Evolutionary conservation across 805 yeast species (phyloP).

Genomic region (Candida loeiensis): DNA sequence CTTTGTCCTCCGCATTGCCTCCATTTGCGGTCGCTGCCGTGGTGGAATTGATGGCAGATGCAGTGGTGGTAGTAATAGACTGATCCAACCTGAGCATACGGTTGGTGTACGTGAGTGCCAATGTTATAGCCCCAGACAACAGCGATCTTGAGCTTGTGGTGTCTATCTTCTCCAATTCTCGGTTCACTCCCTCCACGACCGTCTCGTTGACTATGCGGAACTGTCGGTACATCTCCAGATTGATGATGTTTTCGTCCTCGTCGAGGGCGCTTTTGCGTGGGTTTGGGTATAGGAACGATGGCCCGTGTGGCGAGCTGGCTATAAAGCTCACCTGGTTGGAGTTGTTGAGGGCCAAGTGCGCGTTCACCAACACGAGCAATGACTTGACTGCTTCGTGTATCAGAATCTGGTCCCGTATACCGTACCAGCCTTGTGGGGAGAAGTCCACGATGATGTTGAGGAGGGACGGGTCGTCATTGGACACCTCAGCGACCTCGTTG

Average conservation of each 20-base stretch:
- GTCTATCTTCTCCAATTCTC: slow-evolving; percentile 27
- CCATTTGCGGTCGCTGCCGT: slow-evolving; percentile 20
- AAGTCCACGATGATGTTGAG: slow-evolving; percentile 76
- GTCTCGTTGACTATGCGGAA: slow-evolving; percentile 76
- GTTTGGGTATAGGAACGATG: slow-evolving; percentile 68
- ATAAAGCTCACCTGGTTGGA: slow-evolving; percentile 81
- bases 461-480: slow-evolving; percentile 60
- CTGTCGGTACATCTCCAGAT: slow-evolving; percentile 76
- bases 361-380: slow-evolving; percentile 73
- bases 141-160: slow-evolving; percentile 17
- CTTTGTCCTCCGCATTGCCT: slow-evolving; percentile 11
- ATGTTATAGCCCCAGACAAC: slow-evolving; percentile 74
- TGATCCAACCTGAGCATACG: slow-evolving; percentile 52
- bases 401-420: slow-evolving; percentile 43
- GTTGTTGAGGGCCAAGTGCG: slow-evolving; percentile 81
- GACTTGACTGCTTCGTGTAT: slow-evolving; percentile 61
- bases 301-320: slow-evolving; percentile 68
- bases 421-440: slow-evolving; percentile 67
- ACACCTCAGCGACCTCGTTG: slow-evolving; percentile 29
- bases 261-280: slow-evolving; percentile 15
- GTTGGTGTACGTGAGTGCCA: slow-evolving; percentile 78
- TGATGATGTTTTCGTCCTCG: slow-evolving; percentile 26
- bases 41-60: slow-evolving; percentile 40
- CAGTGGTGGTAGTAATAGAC: slow-evolving; percentile 42
- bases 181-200: slow-evolving; percentile 56